phyloP scores from a whole-genome alignment of 2,329 filamentous ascomycete genomes.

The Orbilia oligospora region DNA sequence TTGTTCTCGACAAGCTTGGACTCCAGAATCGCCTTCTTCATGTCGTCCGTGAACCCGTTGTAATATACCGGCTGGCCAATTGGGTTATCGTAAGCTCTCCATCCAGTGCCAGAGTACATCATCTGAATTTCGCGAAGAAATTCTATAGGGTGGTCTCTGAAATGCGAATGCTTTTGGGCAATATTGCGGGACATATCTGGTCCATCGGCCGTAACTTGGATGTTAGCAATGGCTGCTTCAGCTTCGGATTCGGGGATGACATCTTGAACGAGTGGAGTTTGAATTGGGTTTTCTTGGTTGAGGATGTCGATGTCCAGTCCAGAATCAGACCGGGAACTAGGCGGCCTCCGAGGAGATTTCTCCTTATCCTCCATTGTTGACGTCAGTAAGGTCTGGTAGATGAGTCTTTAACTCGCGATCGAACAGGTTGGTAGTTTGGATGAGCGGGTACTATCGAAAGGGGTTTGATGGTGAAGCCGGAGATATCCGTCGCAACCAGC shows the following conservation, averaged over 20 bases:
- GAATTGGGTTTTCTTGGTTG: constrained; percentile 80
- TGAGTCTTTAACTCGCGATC: neutral
- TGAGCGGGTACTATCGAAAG: constrained; percentile 29
- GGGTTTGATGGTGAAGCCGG: constrained; percentile 36
- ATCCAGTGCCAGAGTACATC: constrained; percentile 92
- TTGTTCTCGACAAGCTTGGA: constrained; percentile 69
- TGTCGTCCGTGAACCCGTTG: constrained; percentile 88
- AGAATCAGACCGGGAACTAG: constrained; percentile 70
- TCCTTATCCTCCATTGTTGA: constrained; percentile 36
- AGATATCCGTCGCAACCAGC: constrained; percentile 32
- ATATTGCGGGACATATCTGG: constrained; percentile 31
- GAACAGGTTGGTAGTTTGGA: too few relatives aligned
- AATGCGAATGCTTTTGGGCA: constrained; percentile 60
- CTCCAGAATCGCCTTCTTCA: constrained; percentile 85
- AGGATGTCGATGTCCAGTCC: constrained; percentile 83
- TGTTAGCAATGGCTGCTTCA: constrained; percentile 15
- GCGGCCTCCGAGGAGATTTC: constrained; percentile 22
- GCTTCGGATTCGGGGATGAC: constrained; percentile 66
- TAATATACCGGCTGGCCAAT: constrained; percentile 96
- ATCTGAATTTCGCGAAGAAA: constrained; percentile 94
- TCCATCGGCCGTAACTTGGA: constrained; percentile 31
- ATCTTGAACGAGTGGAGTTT: constrained; percentile 69
- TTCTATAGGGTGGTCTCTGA: constrained; percentile 74
- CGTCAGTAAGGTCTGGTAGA: neutral
- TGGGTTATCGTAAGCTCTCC: constrained; percentile 91